These are phyloP conservation scores for Hypoxylon sp. DNA, from an alignment of 2,329 filamentous ascomycete species.

Conservation along the genomic window DNA sequence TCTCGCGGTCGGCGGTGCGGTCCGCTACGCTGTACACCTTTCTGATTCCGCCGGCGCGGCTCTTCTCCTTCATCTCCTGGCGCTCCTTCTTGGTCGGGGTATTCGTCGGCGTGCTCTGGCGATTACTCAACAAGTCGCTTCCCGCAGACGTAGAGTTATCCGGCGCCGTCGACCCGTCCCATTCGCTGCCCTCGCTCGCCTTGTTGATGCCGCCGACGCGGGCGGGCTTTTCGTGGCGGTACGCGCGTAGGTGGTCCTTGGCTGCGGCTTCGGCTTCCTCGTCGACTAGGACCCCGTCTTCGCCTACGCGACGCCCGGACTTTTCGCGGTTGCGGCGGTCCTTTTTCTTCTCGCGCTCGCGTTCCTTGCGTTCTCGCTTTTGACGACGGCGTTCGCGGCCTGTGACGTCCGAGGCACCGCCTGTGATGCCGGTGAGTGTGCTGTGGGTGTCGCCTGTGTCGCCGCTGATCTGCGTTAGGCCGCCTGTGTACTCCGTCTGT, in stretches of 20 bases:
- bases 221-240: constrained; percentile 88
- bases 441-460: constrained; percentile 61
- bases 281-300: constrained; percentile 74
- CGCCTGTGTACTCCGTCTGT: constrained; percentile 57
- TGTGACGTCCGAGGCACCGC: constrained; percentile 67
- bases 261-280: constrained; percentile 73
- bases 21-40: constrained; percentile 74
- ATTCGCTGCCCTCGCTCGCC: constrained; percentile 80
- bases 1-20: constrained; percentile 65
- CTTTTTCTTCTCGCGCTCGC: constrained; percentile 60
- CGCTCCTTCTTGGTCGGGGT: constrained; percentile 62
- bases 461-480: constrained; percentile 52
- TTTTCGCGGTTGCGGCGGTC: constrained; percentile 51
- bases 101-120: constrained; percentile 68
- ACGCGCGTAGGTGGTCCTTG: constrained; percentile 79
- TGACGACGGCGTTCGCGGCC: constrained; percentile 69
- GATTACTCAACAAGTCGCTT: constrained; percentile 71
- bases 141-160: constrained; percentile 74
- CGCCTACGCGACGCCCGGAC: constrained; percentile 61
- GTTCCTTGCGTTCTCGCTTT: constrained; percentile 66
- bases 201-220: constrained; percentile 91
- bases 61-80: constrained; percentile 20
- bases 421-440: constrained; percentile 69
- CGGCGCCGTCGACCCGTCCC: constrained; percentile 79
- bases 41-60: constrained; percentile 63